Base-by-base conservation (phyloP, 805 yeast species). In the Hanseniaspora valbyensis region DNA sequence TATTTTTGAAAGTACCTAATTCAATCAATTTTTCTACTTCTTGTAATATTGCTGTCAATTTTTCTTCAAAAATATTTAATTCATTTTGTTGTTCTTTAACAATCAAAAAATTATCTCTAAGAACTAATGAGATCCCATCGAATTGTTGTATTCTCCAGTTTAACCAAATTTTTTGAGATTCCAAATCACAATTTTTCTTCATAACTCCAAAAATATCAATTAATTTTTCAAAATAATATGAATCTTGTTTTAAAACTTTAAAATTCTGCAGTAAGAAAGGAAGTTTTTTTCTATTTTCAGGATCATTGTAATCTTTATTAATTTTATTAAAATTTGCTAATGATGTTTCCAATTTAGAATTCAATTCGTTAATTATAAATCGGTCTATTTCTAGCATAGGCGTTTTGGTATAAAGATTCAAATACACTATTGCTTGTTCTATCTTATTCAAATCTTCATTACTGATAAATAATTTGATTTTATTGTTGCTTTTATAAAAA, bases 91-190 rank as follows among this genome's bases (percentile, higher is more conserved):
- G 66, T 36, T 58, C 63, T 24, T 57, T 54, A 26, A 64, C 34
- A 7, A 58, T 26, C 1, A 52, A 33, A 2, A 61, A 33, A 45
- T 64, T 63, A 38, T 63, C 69, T 14, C 52, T 37, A 19, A 65
- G 42, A 8, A 62, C 66, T 21, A 43, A 60, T 29, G 71, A 57
- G 14, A 79, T 64, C 37, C 76, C 78, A 22, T 67, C 65, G 5
- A 74, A 58, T 42, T 78, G 69, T 54, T 76, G 75, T 12, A 67
- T 59, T 53, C 84, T 65, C 87, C 86, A 80, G 44, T 71, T 73
- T 55, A 75, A 76, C 84, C 85, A 80, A 0, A 73, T 73, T 34
- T 69, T 71, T 52, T 67, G 69, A 0, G 84, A 76, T 57, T 75
- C 76, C 28, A 71, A 66, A 28, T 77, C 67, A 0, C 83, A 69